Conservation (phyloP, 2,329 filamentous ascomycete species). For the Aspergillus sp. region DNA sequence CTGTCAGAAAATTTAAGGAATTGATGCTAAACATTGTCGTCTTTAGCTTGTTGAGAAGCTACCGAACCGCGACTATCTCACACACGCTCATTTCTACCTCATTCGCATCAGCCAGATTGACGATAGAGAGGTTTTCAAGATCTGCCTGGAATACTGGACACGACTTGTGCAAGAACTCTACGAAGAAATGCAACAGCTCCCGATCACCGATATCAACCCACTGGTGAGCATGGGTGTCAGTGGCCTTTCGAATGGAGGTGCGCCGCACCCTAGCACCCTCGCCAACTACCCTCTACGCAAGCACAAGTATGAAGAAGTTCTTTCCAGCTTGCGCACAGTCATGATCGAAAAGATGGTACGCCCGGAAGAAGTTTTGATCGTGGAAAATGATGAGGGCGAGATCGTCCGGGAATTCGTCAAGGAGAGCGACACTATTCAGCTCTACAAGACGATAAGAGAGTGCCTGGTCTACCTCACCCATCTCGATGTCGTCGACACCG, state of each 20-base stretch:
- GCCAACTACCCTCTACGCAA: constrained; percentile 91
- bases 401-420: constrained; percentile 99
- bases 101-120: constrained; percentile 98
- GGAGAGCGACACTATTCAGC: constrained; percentile 96
- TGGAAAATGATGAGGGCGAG: constrained; percentile 99
- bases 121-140: constrained; percentile 99
- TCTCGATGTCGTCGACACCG: constrained; percentile 93
- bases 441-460: constrained; percentile 98
- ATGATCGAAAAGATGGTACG: constrained; percentile 99
- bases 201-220: constrained; percentile 88
- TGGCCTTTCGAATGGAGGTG: constrained; percentile 72
- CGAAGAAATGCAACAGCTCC: constrained; percentile 96
- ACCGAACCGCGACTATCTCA: constrained; percentile 90
- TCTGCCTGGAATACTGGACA: constrained; percentile 98
- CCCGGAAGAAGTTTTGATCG: constrained; percentile 94
- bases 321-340: constrained; percentile 90
- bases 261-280: constrained; percentile 78
- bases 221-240: constrained; percentile 73
- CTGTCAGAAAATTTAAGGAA: background rate
- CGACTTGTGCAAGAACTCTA: constrained; percentile 97
- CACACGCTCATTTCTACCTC: constrained; percentile 95
- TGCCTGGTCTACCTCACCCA: constrained; percentile 97
- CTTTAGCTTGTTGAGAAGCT: constrained; percentile 84
- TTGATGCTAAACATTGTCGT: constrained; percentile 2
- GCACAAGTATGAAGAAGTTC: constrained; percentile 93